Conservation (phyloP, 1,284 basidiomycete species). For the Fomitopsis schrenkii region DNA sequence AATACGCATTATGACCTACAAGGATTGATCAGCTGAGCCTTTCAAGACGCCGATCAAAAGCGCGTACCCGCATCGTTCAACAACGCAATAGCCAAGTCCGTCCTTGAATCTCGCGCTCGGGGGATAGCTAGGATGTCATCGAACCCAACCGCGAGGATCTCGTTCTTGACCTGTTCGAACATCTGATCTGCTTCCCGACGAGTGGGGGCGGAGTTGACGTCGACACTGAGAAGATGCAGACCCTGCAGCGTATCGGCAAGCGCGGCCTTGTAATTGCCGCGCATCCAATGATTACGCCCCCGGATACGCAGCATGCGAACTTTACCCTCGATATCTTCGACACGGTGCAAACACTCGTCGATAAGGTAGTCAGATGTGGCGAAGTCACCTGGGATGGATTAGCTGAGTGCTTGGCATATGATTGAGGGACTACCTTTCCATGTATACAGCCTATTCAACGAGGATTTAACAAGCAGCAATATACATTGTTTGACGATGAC, state of each 20-base stretch:
- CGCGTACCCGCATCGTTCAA: conserved; percentile 61
- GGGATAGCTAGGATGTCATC: conserved; percentile 61
- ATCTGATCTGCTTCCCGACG: conserved; percentile 50
- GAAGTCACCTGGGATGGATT: conserved; percentile 40
- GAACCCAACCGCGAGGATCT: conserved; percentile 64
- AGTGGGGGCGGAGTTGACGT: conserved; percentile 50
- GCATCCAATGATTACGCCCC: conserved; percentile 59
- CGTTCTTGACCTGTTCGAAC: conserved; percentile 67
- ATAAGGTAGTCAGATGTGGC: conserved; percentile 47
- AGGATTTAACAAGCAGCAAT: not conserved
- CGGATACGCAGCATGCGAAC: conserved; percentile 54
- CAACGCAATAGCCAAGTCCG: conserved; percentile 57
- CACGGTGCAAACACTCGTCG: conserved; percentile 45
- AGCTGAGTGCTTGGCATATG: not conserved
- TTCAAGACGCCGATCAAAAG: not conserved
- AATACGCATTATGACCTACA: conserved; percentile 62
- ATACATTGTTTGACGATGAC: conserved; percentile 21
- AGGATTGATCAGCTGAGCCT: conserved; percentile 4
- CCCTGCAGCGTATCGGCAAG: conserved; percentile 56
- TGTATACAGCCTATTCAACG: conserved; percentile 41
- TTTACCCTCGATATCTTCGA: conserved; percentile 47
- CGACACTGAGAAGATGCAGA: conserved; percentile 56
- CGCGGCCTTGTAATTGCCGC: conserved; percentile 51
- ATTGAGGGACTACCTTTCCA: conserved; percentile 48
- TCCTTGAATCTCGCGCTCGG: conserved; percentile 50